These are phyloP conservation scores for Lichtheimia ornata DNA, from an alignment of 371 early-diverging fungal genomes.

Conservation along the genomic window DNA sequence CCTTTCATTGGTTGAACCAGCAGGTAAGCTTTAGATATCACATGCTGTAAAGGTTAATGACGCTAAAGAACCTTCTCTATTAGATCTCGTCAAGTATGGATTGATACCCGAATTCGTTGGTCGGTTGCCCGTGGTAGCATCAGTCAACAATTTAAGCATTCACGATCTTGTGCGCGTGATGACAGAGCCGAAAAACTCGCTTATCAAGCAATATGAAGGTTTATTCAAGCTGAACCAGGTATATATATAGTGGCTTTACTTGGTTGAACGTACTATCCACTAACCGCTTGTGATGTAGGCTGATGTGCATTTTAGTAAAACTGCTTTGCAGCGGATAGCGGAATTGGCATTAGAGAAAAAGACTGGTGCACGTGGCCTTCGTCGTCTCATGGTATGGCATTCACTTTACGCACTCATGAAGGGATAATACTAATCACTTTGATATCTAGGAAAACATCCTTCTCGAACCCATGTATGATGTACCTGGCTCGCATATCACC, in stretches of 20 bases:
- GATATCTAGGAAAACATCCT: slow-evolving; percentile 63
- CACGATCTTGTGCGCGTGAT: slow-evolving; percentile 78
- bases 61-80: background rate
- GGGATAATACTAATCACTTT: background rate
- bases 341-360: slow-evolving; percentile 77
- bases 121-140: slow-evolving; percentile 85
- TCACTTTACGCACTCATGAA: too few relatives aligned
- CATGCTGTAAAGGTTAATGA: too few relatives aligned
- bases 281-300: slow-evolving; percentile 17
- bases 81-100: slow-evolving; percentile 85
- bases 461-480: slow-evolving; percentile 82
- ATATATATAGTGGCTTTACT: background rate
- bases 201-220: slow-evolving; percentile 82
- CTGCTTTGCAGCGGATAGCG: slow-evolving; percentile 73
- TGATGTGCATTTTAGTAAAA: slow-evolving; percentile 71
- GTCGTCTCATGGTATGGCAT: slow-evolving; percentile 73
- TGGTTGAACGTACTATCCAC: too few relatives aligned
- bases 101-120: slow-evolving; percentile 93
- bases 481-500: slow-evolving; percentile 72
- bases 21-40: slow-evolving; percentile 33
- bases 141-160: slow-evolving; percentile 69
- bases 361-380: slow-evolving; percentile 89
- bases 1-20: slow-evolving; percentile 71
- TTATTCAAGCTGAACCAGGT: slow-evolving; percentile 72
- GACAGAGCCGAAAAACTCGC: slow-evolving; percentile 83